Conservation (phyloP, 768 basidiomycete genomes). For the Leccinum longicurvipes region DNA sequence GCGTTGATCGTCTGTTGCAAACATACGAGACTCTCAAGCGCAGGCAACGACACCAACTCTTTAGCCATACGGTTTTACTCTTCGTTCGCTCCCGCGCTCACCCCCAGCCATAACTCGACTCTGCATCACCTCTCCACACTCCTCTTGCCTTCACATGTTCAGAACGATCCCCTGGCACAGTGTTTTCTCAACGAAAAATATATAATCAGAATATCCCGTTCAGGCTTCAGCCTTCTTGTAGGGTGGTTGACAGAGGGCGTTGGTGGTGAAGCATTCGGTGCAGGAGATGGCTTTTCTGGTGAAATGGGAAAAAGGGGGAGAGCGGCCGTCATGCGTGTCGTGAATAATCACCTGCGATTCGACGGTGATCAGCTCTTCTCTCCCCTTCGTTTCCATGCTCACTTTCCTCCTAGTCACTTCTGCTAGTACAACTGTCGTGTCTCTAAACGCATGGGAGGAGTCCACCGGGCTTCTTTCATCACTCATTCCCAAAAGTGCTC, state of each 20-base stretch:
- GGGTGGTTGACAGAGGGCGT: constrained; percentile 96
- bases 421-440: constrained; percentile 61
- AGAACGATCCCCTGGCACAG: constrained; percentile 77
- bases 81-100: constrained; percentile 65
- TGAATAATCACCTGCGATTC: constrained; percentile 90
- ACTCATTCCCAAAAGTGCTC: constrained; percentile 62
- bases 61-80: constrained; percentile 74
- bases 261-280: constrained; percentile 80
- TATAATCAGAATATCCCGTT: constrained; percentile 82
- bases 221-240: constrained; percentile 86
- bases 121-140: constrained; percentile 79
- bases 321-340: constrained; percentile 87
- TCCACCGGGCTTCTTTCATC: constrained; percentile 80
- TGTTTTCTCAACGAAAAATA: constrained; percentile 91
- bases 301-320: constrained; percentile 82
- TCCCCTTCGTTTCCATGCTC: constrained; percentile 15
- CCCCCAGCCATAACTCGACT: constrained; percentile 59
- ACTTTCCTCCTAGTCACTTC: constrained; percentile 54
- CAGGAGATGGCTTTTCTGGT: constrained; percentile 74
- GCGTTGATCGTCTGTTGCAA: constrained; percentile 25
- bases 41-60: constrained; percentile 11
- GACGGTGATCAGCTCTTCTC: constrained; percentile 56
- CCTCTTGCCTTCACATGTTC: constrained; percentile 78
- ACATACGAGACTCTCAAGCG: constrained; percentile 4
- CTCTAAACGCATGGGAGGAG: constrained; percentile 75